Base-by-base conservation (phyloP, 208 protist genomes). In the Crithidia fasciculata region DNA sequence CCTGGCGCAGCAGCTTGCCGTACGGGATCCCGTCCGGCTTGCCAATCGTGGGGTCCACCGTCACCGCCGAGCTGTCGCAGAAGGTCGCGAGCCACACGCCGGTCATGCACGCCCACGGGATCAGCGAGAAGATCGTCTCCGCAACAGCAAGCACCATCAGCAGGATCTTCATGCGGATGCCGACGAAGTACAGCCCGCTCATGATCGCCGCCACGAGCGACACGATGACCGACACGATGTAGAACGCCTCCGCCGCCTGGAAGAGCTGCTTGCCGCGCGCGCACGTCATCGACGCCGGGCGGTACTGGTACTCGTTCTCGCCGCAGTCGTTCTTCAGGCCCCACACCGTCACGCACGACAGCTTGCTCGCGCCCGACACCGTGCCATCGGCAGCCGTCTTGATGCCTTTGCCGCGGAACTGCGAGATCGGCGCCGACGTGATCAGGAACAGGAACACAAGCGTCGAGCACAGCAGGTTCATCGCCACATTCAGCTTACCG, bases 81-180 rank as follows among this genome's bases (percentile, higher is more conserved):
- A 74, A 81, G 67, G 66, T 72, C 28, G 70, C 19, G 65, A 78
- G 54, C 74, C 78, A 77, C 60, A 91, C 61, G n/a, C 61, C 75
- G 2, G 81, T 87, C 81, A 88, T 91, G 76, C 75, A 74, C 41
- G 74, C 76, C 86, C 83, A 88, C 43, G 86, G 83, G 45, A 88
- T 81, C 57, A 91, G 74, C 37, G 77, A 16, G 19, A 76, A 60
- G 37, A 44, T 71, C 52, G 72, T 64, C 72, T 82, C 56, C 2
- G 76, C 16, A 2, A 76, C 52, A 39, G 61, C 80, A 12, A 88
- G 55, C 36, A 76, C 55, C 45, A 82, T 59, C 50, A 82, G 69
- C 36, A 62, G 16, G 13, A 59, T n/a, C 60, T 72, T 77, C 19
- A 71, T 63, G 19, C 63, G 61, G n/a, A 76, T 57, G 57, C 83